These are phyloP conservation scores for Phaeophleospora eucalypticola DNA, from an alignment of 2,329 filamentous ascomycete genomes.

Conservation along the genomic window DNA sequence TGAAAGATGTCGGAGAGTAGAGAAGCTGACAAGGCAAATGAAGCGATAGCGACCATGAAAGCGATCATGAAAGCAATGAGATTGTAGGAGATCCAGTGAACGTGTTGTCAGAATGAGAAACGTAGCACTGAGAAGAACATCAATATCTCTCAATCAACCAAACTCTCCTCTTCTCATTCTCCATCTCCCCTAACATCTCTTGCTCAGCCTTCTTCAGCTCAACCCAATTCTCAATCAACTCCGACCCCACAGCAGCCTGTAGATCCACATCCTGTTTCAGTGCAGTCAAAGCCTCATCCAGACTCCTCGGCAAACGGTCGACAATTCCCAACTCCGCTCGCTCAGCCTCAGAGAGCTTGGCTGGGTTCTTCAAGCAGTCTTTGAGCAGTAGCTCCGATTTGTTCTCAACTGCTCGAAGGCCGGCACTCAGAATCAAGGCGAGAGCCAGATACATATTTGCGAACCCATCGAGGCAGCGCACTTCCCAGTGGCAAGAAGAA, in stretches of 20 bases:
- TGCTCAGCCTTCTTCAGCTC: conserved; percentile 57
- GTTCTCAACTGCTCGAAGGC: conserved; percentile 52
- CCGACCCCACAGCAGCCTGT: not conserved
- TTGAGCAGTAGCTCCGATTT: conserved; percentile 44
- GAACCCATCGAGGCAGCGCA: conserved; percentile 72
- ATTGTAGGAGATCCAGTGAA: too few relatives aligned
- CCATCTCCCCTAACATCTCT: conserved; percentile 49
- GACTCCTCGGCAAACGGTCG: conserved; percentile 50
- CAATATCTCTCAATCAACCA: conserved; percentile 67
- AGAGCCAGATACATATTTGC: conserved; percentile 74
- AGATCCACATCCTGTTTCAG: conserved; percentile 35
- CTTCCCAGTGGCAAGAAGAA: conserved; percentile 50
- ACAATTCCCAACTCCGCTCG: conserved; percentile 52
- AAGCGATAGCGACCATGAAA: too few relatives aligned
- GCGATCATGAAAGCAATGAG: too few relatives aligned
- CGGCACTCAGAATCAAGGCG: conserved; percentile 58
- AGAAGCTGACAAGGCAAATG: too few relatives aligned
- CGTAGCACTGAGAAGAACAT: too few relatives aligned
- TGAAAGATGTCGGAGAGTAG: too few relatives aligned
- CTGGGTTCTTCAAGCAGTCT: conserved; percentile 56
- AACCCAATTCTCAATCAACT: conserved; percentile 16
- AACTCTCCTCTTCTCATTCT: conserved; percentile 43
- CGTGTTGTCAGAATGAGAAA: too few relatives aligned
- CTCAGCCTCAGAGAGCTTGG: conserved; percentile 45
- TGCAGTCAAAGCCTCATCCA: conserved; percentile 53